A percentile compares a stretch with the other conserved stretches of the same genome.
Conservation (phyloP, 2,329 filamentous ascomycete genomes). For the Hansfordia pulvinata region DNA sequence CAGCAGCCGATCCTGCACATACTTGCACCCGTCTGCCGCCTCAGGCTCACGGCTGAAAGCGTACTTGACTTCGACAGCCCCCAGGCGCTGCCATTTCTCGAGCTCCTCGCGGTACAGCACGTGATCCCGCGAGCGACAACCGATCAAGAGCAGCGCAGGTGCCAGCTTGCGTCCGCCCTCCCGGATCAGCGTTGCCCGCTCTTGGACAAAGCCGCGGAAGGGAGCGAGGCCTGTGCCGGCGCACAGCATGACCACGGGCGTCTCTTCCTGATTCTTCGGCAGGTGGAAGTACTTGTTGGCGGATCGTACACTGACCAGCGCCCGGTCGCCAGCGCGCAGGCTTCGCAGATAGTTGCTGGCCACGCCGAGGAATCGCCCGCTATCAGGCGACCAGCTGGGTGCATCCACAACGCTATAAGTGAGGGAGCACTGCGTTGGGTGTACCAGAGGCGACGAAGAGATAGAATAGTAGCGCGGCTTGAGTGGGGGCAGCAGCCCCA, state of each 20-base stretch:
- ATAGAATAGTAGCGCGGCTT: slow-evolving; percentile 38
- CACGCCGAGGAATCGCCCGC: slow-evolving; percentile 46
- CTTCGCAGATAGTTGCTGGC: slow-evolving; percentile 46
- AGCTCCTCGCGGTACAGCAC: slow-evolving; percentile 48
- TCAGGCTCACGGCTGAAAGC: slow-evolving; percentile 39
- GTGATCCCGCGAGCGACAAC: slow-evolving; percentile 45
- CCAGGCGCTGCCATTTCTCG: slow-evolving; percentile 41
- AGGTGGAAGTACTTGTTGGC: slow-evolving; percentile 31
- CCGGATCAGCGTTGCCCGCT: slow-evolving; percentile 36
- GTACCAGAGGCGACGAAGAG: slow-evolving; percentile 38
- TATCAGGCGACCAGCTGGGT: too few relatives aligned
- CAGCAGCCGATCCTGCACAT: slow-evolving; percentile 30
- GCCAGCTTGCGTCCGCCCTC: slow-evolving; percentile 37
- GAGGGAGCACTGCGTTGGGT: slow-evolving; percentile 30
- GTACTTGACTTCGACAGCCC: slow-evolving; percentile 46
- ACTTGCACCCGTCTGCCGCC: slow-evolving; percentile 30
- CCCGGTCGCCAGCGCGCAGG: slow-evolving; percentile 26
- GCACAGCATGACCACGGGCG: slow-evolving; percentile 35
- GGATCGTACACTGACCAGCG: slow-evolving; percentile 22
- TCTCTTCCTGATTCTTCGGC: slow-evolving; percentile 27
- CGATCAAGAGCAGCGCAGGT: slow-evolving; percentile 51
- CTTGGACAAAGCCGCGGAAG: slow-evolving; percentile 49
- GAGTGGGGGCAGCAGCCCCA: slow-evolving; percentile 38
- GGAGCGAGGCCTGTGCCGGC: slow-evolving; percentile 46
- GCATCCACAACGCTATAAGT: slow-evolving; percentile 39